These are phyloP conservation scores for Monilinia fructigena DNA, from an alignment of 2,329 filamentous ascomycete genomes.

Conservation along the genomic window DNA sequence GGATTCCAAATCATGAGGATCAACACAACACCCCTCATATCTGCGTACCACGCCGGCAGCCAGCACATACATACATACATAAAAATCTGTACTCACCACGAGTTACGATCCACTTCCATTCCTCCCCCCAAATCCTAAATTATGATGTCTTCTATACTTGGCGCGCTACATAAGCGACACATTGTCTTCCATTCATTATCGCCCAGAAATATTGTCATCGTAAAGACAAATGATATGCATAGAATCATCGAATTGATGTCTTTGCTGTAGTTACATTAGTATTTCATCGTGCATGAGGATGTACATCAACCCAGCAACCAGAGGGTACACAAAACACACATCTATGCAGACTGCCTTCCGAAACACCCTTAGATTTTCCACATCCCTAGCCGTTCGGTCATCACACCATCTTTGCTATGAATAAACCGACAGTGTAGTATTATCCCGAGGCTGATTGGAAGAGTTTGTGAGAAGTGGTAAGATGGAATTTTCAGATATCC, in stretches of 20 bases:
- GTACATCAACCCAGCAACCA: constrained; percentile 5
- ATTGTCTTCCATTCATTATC: constrained; percentile 6
- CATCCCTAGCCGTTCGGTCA: background rate
- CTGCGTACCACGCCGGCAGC: constrained; percentile 10
- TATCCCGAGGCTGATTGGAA: background rate
- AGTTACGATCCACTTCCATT: background rate
- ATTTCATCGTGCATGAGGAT: constrained; percentile 1
- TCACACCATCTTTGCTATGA: background rate
- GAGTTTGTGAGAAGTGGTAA: background rate
- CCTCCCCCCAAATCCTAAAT: background rate
- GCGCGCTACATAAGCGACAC: background rate
- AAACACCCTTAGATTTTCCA: background rate
- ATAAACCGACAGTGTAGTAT: background rate
- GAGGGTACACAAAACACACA: background rate
- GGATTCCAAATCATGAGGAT: background rate
- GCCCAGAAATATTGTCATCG: background rate
- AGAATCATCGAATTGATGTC: background rate
- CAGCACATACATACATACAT: constrained; percentile 16
- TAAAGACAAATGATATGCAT: background rate
- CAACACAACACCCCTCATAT: background rate
- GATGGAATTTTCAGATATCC: background rate
- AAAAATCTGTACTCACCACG: background rate
- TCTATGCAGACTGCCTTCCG: constrained; percentile 9
- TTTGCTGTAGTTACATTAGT: constrained; percentile 3
- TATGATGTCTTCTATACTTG: background rate